Conservation (phyloP, 1,284 basidiomycete genomes). For the Pseudozyma sp. region DNA sequence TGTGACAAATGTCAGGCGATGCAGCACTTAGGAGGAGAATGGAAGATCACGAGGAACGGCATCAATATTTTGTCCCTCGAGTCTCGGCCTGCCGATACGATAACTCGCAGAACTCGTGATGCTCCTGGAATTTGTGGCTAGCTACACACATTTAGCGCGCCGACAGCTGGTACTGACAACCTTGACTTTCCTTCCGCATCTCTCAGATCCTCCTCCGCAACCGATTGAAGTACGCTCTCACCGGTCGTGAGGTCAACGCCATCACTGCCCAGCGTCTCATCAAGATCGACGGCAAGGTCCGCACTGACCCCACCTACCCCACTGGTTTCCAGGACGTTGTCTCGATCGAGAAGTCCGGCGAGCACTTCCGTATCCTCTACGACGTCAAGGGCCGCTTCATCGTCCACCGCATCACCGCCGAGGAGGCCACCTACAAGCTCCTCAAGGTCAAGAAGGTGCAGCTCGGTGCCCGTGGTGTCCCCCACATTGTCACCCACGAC, state of each 20-base stretch:
- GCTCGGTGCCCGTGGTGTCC: conserved; percentile 92
- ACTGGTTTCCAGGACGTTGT: conserved; percentile 98
- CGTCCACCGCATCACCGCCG: conserved; percentile 98
- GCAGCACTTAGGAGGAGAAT: neutral
- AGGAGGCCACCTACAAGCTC: conserved; percentile 98
- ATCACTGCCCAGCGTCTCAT: conserved; percentile 97
- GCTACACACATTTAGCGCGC: neutral
- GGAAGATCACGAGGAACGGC: neutral
- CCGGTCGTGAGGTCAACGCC: conserved; percentile 91
- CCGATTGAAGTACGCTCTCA: conserved; percentile 98
- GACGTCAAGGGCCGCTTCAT: conserved; percentile 99
- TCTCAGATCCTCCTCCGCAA: conserved; percentile 89
- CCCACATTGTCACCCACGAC: conserved; percentile 97
- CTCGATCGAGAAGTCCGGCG: conserved; percentile 96
- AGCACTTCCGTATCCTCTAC: conserved; percentile 99
- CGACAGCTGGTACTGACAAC: conserved; percentile 12
- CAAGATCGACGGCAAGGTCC: conserved; percentile 98
- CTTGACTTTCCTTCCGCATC: neutral
- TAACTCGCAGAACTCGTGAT: neutral
- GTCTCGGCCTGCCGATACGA: neutral
- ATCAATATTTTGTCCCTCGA: too few species aligned
- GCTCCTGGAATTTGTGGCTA: neutral
- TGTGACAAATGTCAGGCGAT: too few species aligned
- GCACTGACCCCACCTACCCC: conserved; percentile 97
- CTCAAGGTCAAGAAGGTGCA: conserved; percentile 94